Evolutionary conservation across 2,329 filamentous ascomycete species (phyloP), one percentile per base, ranked within the genome.

Genomic region (Scorias spongiosa): DNA sequence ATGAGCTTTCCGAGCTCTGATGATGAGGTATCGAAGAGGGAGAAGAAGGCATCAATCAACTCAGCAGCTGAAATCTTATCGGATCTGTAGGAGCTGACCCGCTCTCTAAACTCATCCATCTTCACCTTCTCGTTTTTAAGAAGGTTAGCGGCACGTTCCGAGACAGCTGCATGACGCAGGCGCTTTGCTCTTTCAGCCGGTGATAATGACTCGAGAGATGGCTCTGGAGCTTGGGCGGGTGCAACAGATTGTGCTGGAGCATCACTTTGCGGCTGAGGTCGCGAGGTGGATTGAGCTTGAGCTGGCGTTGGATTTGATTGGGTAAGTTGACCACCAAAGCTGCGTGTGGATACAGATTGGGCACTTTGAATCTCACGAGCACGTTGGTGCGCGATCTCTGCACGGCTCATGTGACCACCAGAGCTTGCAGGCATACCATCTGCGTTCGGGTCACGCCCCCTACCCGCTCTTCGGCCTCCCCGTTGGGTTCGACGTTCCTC

Each of bases 341-440:
- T 86, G 38, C 87, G 76, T 39, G 76, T 80, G 0, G 84, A 78
- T 0, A 85, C 74, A 0, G 86, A 85, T 57, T 93, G 86, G 1
- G 86, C 81, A 41, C 80, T 88, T 54, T 93, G 87, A 41, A 96
- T 86, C 36, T 87, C 88, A 71, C 93, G 79, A 56, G 93, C 86
- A 42, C 91, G 74, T 57, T 96, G 89, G 60, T 86, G 93, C 2
- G 91, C 89, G 43, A 94, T 67, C 62, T 96, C 86, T 50, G 93
- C 91, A 57, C 91, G 72, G 41, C 84, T 76, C 57, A 95, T 61
- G 1, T 86, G 80, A 51, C 91, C 85, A 1, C 84, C 81, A 44
- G 83, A 85, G 29, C 82, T 84, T 5, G 75, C 68, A 3, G 86
- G 83, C 18, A 89, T 64, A 15, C 83, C 72, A 51, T 95, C 88